Base-by-base conservation (phyloP, 2,329 filamentous ascomycete genomes). In the Aspergillus sp. region DNA sequence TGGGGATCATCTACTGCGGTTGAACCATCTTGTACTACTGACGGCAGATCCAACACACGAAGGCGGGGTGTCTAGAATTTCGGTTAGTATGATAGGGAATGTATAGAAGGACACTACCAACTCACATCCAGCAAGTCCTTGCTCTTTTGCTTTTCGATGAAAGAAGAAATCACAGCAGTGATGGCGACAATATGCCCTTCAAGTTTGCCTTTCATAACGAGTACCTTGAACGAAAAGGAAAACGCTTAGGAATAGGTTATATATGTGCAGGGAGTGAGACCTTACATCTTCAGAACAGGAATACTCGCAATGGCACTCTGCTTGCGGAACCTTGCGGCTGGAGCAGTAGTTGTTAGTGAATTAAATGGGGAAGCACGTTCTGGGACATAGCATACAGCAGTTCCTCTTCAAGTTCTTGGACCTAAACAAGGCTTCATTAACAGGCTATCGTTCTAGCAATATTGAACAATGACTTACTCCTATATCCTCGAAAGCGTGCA, bases 61-160 rank as follows among this genome's bases (percentile, higher is more conserved):
- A 72, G 59, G 27, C 68, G 67, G 5, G 70, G 68, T 49, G 66
- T 65, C 71, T 70, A 17, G 37, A 17, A 15, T 12, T 31, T 21
- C 25, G 23, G 8, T 50, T 12, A 55, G 57, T 54, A 55, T 23
- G 41, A 6, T 27, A 41, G 9, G 27, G 15, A 14, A 33, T 14
- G 19, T 43, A 27, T 17, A 14, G 17, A 40, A 12, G 31, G 45
- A 31, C 8, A 8, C 3, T 15, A 4, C 14, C 37, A n/a, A 31
- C 69, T 39, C 61, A 73, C 71, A 60, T 73, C 70, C n/a, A 73
- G 52, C 11, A 72, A 49, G 45, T 73, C 68, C 55, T 72, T 71
- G 44, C 65, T 62, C 35, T 62, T 68, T 41, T 73, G 66, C 6
- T 64, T 61, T 6, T 72, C 69, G 33, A 73, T 66, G 43, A 69